Percentiles rank a stretch among this genome's conserved stretches.
Conservation (phyloP, 768 basidiomycete genomes). For the Boletus rubescentipes region DNA sequence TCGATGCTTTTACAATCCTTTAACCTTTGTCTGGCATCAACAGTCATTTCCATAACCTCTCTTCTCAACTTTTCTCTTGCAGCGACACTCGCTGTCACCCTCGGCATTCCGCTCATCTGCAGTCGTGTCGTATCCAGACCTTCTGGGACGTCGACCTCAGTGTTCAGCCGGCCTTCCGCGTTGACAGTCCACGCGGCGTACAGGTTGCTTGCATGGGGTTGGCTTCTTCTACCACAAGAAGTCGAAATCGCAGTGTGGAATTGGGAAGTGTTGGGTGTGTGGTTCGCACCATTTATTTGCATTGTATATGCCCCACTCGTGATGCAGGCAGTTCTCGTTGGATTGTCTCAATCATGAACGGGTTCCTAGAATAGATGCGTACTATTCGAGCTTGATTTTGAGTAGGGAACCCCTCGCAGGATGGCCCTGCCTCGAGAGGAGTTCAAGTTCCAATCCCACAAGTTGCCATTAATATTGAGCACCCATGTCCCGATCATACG, state of each 20-base stretch:
- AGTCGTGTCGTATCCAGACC: conserved; percentile 35
- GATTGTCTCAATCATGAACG: conserved; percentile 29
- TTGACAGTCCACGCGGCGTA: conserved; percentile 36
- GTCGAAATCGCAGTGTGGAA: conserved; percentile 59
- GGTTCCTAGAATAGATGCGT: neutral
- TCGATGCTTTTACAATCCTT: conserved; percentile 63
- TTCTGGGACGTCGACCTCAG: conserved; percentile 14
- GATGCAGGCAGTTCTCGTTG: conserved; percentile 66
- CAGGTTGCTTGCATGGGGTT: conserved; percentile 51
- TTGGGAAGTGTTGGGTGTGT: conserved; percentile 77
- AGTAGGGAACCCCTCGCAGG: too few relatives aligned
- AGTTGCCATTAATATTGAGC: too few relatives aligned
- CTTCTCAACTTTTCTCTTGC: conserved; percentile 94
- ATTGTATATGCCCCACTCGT: conserved; percentile 75
- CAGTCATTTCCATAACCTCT: conserved; percentile 79
- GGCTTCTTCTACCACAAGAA: conserved; percentile 51
- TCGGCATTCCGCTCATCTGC: conserved; percentile 64
- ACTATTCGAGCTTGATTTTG: neutral
- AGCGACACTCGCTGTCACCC: conserved; percentile 58
- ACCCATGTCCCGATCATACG: too few relatives aligned
- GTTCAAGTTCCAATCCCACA: too few relatives aligned
- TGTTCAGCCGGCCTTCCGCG: conserved; percentile 24
- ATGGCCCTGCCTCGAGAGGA: too few relatives aligned
- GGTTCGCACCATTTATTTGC: conserved; percentile 83
- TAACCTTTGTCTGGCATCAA: conserved; percentile 82